A percentile compares a stretch with the other conserved stretches of the same genome.
phyloP scores from a whole-genome alignment of 352 stramenopile species.

The Globisporangium takayamanum region DNA sequence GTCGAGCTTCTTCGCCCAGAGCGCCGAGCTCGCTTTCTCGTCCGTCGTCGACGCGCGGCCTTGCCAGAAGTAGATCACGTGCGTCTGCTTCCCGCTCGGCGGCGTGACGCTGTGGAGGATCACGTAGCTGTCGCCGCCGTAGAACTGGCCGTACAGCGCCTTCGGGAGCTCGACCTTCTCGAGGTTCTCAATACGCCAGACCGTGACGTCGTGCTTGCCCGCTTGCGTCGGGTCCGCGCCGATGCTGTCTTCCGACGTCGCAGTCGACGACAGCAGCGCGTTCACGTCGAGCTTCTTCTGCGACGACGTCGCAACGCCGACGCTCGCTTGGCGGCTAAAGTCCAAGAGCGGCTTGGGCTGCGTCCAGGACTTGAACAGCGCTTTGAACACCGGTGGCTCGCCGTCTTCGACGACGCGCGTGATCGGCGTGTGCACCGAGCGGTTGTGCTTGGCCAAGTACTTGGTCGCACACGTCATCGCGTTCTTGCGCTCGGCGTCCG shows the following conservation, averaged over 20 bases:
- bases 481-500: constrained; percentile 80
- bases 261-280: constrained; percentile 34
- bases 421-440: constrained; percentile 61
- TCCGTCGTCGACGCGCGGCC: constrained; percentile 82
- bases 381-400: constrained; percentile 82
- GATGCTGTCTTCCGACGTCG: constrained; percentile 61
- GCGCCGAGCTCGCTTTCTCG: constrained; percentile 75
- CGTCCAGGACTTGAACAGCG: constrained; percentile 77
- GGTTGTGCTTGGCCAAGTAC: constrained; percentile 70
- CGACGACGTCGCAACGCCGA: constrained; percentile 35
- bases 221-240: constrained; percentile 58
- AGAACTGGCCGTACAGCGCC: constrained; percentile 89
- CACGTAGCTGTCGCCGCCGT: constrained; percentile 95
- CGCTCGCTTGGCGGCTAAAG: constrained; percentile 51
- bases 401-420: constrained; percentile 80
- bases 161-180: constrained; percentile 80
- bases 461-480: constrained; percentile 75
- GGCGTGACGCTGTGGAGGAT: constrained; percentile 80
- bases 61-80: constrained; percentile 93
- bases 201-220: constrained; percentile 69
- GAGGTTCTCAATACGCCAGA: constrained; percentile 91
- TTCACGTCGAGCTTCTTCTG: constrained; percentile 57
- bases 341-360: constrained; percentile 49
- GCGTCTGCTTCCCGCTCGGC: constrained; percentile 50
- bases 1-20: constrained; percentile 70